Evolutionary conservation across 116 monocot species (phyloP).

Genomic region (Dioscorea cayenensis): DNA sequence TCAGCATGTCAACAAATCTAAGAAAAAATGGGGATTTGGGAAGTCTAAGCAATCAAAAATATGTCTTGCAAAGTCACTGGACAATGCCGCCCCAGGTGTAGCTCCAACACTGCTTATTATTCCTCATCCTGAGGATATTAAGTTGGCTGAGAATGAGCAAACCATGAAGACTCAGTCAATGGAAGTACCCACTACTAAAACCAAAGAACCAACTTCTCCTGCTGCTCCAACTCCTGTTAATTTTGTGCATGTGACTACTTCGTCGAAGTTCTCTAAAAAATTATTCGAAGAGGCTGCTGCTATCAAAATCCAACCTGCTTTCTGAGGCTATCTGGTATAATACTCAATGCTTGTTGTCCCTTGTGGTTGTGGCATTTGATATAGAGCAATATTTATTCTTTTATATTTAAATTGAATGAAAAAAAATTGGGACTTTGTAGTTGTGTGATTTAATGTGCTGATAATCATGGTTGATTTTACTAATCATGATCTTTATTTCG

Average conservation of each 20-base stretch:
- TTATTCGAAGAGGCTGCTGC: slow-evolving; percentile 50
- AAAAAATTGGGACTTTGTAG: neutral
- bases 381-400: neutral
- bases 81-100: neutral
- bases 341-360: neutral
- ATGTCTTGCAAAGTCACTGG: slow-evolving; percentile 11
- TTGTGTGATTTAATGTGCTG: neutral
- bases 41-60: slow-evolving; percentile 22
- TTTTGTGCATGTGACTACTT: slow-evolving; percentile 14
- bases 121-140: slow-evolving; percentile 22
- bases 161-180: slow-evolving; percentile 18
- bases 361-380: neutral
- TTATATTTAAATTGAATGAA: neutral
- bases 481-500: slow-evolving; percentile 10
- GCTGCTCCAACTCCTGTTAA: slow-evolving; percentile 16
- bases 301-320: slow-evolving; percentile 68
- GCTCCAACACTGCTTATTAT: too few species aligned
- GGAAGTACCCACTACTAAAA: slow-evolving; percentile 13
- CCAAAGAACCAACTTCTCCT: slow-evolving; percentile 17
- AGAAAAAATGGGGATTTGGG: slow-evolving; percentile 30
- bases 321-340: slow-evolving; percentile 68
- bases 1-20: slow-evolving; percentile 15
- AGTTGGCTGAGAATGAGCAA: slow-evolving; percentile 26
- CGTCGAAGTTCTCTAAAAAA: slow-evolving; percentile 20
- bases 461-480: neutral